Evolutionary conservation across 345 rosid species (phyloP).

Genomic region (Isatis tinctoria): DNA sequence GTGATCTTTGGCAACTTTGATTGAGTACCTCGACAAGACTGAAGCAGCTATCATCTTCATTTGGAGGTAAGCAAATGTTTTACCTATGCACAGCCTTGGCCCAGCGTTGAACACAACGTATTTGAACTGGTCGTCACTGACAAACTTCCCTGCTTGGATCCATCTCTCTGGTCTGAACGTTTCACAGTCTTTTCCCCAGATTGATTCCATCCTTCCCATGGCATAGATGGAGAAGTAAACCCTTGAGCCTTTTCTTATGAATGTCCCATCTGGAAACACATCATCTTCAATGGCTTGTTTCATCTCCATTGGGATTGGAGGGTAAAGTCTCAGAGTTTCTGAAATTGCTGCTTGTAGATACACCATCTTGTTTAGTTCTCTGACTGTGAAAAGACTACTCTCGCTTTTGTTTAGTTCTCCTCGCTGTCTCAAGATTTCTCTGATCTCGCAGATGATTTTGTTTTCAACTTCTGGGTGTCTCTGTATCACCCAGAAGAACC

Average conservation of each 20-base stretch:
- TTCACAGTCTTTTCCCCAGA: slow-evolving; percentile 54
- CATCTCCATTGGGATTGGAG: slow-evolving; percentile 65
- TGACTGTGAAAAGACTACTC: slow-evolving; percentile 29
- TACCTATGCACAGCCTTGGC: slow-evolving; percentile 39
- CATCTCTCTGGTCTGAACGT: slow-evolving; percentile 60
- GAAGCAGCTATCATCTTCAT: slow-evolving; percentile 40
- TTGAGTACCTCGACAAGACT: slow-evolving; percentile 27
- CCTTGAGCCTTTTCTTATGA: slow-evolving; percentile 41
- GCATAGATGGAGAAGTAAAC: slow-evolving; percentile 57
- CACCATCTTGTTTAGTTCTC: slow-evolving; percentile 39
- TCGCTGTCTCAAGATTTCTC: slow-evolving; percentile 19
- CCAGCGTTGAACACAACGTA: slow-evolving; percentile 48
- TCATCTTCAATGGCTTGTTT: slow-evolving; percentile 51
- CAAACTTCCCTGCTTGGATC: slow-evolving; percentile 33
- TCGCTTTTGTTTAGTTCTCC: slow-evolving; percentile 5
- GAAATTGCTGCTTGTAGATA: slow-evolving; percentile 52
- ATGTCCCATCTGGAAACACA: slow-evolving; percentile 51
- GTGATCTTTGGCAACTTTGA: slow-evolving; percentile 24
- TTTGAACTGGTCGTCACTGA: slow-evolving; percentile 26
- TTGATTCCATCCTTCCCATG: slow-evolving; percentile 56
- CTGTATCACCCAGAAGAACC: slow-evolving; percentile 50
- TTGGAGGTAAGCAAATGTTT: slow-evolving; percentile 39
- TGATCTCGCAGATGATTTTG: slow-evolving; percentile 28
- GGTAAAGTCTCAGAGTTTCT: slow-evolving; percentile 55
- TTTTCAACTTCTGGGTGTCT: slow-evolving; percentile 38